A percentile compares a stretch with the other conserved stretches of the same genome.
Evolutionary conservation across 352 stramenopile genomes (phyloP).

Genomic region (Pythium pyrilobum): DNA sequence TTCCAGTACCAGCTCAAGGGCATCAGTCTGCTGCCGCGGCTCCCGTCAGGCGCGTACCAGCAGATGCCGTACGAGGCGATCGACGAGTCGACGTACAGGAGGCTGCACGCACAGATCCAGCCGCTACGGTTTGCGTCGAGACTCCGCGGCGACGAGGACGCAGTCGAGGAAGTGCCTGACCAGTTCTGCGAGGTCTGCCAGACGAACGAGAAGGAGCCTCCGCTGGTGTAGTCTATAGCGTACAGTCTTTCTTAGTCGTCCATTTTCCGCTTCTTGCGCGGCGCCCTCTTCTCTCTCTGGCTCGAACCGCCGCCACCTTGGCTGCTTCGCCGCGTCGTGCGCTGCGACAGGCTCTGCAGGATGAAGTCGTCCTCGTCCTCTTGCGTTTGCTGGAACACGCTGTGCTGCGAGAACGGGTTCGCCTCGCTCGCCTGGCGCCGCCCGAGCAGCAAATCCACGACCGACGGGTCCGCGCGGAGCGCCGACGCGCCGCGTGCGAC

Average conservation of each 20-base stretch:
- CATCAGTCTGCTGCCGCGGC: slow-evolving; percentile 82
- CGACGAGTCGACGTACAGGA: slow-evolving; percentile 53
- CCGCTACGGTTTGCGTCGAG: slow-evolving; percentile 32
- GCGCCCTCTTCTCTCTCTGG: too few relatives aligned
- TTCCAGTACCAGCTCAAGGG: slow-evolving; percentile 96
- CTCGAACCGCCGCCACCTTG: slow-evolving; percentile 6
- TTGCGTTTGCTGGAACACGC: slow-evolving; percentile 10
- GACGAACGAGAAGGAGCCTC: neutral
- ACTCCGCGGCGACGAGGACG: slow-evolving; percentile 27
- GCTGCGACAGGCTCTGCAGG: slow-evolving; percentile 73
- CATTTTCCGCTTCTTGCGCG: slow-evolving; percentile 22
- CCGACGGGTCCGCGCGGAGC: slow-evolving; percentile 24
- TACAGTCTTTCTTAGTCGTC: neutral
- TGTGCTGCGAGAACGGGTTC: slow-evolving; percentile 50
- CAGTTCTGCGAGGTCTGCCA: slow-evolving; percentile 55
- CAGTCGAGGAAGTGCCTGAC: slow-evolving; percentile 36
- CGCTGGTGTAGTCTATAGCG: neutral
- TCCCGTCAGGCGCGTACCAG: slow-evolving; percentile 77
- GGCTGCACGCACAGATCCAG: slow-evolving; percentile 35
- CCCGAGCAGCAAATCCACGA: slow-evolving; percentile 51
- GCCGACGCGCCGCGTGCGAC: slow-evolving; percentile 28
- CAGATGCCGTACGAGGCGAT: slow-evolving; percentile 93
- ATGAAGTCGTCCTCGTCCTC: slow-evolving; percentile 61
- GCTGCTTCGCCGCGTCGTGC: slow-evolving; percentile 28
- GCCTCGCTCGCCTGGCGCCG: slow-evolving; percentile 23